phyloP scores from a whole-genome alignment of 2,329 filamentous ascomycete species.

The Stemphylium vesicarium region DNA sequence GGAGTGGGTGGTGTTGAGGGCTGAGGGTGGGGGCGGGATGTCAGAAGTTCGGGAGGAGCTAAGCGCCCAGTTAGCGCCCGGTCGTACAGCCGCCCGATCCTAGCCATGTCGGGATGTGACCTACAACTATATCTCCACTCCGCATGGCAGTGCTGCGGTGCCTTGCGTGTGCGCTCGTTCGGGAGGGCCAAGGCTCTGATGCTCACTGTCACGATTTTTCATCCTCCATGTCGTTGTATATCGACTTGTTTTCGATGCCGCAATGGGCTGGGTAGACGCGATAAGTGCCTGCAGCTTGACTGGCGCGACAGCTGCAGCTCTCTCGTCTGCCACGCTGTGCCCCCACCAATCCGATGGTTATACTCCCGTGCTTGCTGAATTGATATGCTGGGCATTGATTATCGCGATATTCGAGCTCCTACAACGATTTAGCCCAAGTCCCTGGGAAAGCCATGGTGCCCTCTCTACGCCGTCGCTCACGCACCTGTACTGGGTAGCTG shows the following conservation, averaged over 20 bases:
- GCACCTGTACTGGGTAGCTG: not conserved
- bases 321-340: slow-evolving; percentile 31
- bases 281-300: not conserved
- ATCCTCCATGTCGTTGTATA: not conserved
- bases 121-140: not conserved
- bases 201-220: not conserved
- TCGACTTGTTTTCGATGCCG: not conserved
- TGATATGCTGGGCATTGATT: not conserved
- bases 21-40: not conserved
- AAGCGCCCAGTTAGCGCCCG: not conserved
- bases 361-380: not conserved
- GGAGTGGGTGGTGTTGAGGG: not conserved
- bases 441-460: not conserved
- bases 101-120: not conserved
- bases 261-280: not conserved
- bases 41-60: not conserved
- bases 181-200: not conserved
- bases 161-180: not conserved
- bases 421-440: too few relatives aligned
- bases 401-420: not conserved
- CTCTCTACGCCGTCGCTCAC: not conserved
- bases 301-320: slow-evolving; percentile 25
- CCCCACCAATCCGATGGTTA: not conserved
- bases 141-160: not conserved
- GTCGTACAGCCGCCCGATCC: not conserved